Evolutionary conservation across 2,329 filamentous ascomycete species (phyloP).

Genomic region (Trichothecium sympodiale): DNA sequence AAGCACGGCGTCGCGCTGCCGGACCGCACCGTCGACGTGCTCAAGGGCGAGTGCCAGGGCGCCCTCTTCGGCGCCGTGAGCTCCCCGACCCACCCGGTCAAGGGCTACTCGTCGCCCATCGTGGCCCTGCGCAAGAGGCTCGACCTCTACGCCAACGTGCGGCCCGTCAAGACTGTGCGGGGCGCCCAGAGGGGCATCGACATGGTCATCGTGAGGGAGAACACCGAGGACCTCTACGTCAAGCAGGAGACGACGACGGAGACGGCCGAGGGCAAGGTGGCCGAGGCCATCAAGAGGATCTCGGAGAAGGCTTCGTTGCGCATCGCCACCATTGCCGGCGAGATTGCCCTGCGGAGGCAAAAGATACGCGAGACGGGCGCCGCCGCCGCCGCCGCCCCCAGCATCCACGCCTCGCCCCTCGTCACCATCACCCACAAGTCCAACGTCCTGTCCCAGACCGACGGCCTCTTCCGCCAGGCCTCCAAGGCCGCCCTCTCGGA

Average conservation of each 20-base stretch:
- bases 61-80: constrained; percentile 93
- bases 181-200: constrained; percentile 65
- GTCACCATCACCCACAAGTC: constrained; percentile 98
- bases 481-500: constrained; percentile 62
- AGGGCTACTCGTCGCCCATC: constrained; percentile 93
- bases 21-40: constrained; percentile 78
- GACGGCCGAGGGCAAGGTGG: constrained; percentile 68
- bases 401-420: constrained; percentile 57
- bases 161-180: constrained; percentile 77
- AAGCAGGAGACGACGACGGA: constrained; percentile 87
- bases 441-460: constrained; percentile 92
- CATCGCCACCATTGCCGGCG: constrained; percentile 87
- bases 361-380: constrained; percentile 55
- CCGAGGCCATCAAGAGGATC: constrained; percentile 97
- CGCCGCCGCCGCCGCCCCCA: too few relatives aligned
- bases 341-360: constrained; percentile 82
- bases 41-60: constrained; percentile 86
- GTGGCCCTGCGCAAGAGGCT: constrained; percentile 93
- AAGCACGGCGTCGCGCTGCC: constrained; percentile 79
- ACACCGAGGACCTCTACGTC: constrained; percentile 97
- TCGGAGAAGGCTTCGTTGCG: constrained; percentile 72
- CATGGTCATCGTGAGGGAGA: constrained; percentile 96
- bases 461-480: constrained; percentile 84
- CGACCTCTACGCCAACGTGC: constrained; percentile 93
- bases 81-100: constrained; percentile 80